These are phyloP conservation scores for Cyamopsis tetragonoloba DNA, from an alignment of 306 rosid genomes.

Conservation along the genomic window DNA sequence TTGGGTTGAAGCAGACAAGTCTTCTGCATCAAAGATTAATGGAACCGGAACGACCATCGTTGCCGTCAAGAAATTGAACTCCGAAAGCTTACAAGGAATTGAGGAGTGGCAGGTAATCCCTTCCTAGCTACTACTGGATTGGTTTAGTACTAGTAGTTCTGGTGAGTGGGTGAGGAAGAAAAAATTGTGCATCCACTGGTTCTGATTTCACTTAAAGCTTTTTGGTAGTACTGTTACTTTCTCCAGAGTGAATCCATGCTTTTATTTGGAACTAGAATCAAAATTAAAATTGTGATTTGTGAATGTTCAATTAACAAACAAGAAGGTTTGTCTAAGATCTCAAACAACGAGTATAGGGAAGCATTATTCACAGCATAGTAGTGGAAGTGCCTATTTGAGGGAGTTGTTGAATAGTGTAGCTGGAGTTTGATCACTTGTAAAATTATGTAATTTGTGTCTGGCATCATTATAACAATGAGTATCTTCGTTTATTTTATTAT, in stretches of 20 bases:
- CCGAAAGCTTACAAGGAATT: constrained; percentile 83
- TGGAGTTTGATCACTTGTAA: constrained; percentile 1
- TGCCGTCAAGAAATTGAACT: constrained; percentile 89
- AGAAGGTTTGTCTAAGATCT: not conserved
- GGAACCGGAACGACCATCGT: constrained; percentile 55
- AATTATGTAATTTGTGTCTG: not conserved
- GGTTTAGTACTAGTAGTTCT: not conserved
- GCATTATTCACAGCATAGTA: not conserved
- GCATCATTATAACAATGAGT: not conserved
- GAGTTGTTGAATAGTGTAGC: not conserved
- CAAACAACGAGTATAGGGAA: not conserved
- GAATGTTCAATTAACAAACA: not conserved
- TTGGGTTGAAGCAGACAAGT: constrained; percentile 83
- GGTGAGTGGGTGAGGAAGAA: no score
- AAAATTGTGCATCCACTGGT: no score
- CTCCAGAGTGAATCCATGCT: not conserved
- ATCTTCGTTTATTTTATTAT: no score
- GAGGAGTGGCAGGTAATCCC: constrained; percentile 92
- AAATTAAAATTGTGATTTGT: no score
- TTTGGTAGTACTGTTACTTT: not conserved
- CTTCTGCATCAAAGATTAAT: constrained; percentile 36
- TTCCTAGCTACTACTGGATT: no score
- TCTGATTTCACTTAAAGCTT: not conserved
- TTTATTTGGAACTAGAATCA: not conserved
- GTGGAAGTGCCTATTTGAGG: not conserved